These are phyloP conservation scores for Castanea sativa DNA, from an alignment of 306 rosid species.

Conservation along the genomic window DNA sequence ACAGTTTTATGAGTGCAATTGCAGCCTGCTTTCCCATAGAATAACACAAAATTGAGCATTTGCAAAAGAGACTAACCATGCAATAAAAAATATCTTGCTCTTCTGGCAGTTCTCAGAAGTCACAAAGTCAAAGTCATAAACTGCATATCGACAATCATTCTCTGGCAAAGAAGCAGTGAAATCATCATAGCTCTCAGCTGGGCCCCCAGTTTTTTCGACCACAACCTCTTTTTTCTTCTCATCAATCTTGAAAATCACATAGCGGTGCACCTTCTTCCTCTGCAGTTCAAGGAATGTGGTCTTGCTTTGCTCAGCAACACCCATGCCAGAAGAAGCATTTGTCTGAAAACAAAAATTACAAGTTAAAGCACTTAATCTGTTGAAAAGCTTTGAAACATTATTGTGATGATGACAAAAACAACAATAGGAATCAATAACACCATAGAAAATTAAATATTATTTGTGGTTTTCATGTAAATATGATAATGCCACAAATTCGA, in stretches of 20 bases:
- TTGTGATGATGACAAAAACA: not conserved
- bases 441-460: not conserved
- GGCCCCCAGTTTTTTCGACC: constrained; percentile 78
- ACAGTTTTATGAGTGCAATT: not conserved
- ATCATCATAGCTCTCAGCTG: constrained; percentile 76
- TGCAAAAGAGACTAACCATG: constrained; percentile 63
- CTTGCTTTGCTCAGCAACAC: constrained; percentile 62
- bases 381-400: not conserved
- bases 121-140: constrained; percentile 73
- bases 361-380: constrained; percentile 1
- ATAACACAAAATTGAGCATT: not conserved
- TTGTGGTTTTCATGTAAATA: not conserved
- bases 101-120: constrained; percentile 76
- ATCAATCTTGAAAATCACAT: constrained; percentile 73
- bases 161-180: constrained; percentile 75
- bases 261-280: constrained; percentile 78
- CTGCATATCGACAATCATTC: constrained; percentile 78
- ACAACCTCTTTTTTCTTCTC: constrained; percentile 80
- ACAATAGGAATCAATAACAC: no score
- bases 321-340: constrained; percentile 83
- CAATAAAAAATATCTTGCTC: constrained; percentile 74
- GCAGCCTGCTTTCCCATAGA: not conserved
- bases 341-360: constrained; percentile 34
- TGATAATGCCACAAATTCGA: not conserved
- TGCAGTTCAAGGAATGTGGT: constrained; percentile 62